These are phyloP conservation scores for Aspergillus proliferans DNA, from an alignment of 2,329 filamentous ascomycete species.

Conservation along the genomic window DNA sequence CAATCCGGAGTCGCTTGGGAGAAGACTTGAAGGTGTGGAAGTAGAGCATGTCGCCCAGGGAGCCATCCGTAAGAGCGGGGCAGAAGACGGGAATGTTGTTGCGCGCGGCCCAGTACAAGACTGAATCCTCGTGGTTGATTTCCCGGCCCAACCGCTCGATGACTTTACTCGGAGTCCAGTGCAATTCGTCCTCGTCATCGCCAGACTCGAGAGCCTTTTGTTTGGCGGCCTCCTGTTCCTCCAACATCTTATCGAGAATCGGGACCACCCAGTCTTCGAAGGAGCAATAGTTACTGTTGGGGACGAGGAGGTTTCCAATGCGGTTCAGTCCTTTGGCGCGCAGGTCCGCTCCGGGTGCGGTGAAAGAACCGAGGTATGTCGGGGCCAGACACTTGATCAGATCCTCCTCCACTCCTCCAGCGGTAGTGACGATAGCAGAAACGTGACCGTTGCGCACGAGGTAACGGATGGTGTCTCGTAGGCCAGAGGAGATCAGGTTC, in stretches of 20 bases:
- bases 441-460: conserved; percentile 89
- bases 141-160: conserved; percentile 86
- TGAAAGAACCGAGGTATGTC: conserved; percentile 88
- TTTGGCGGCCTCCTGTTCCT: conserved; percentile 80
- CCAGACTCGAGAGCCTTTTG: conserved; percentile 41
- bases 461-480: conserved; percentile 85
- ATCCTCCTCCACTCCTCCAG: conserved; percentile 93
- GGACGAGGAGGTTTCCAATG: conserved; percentile 91
- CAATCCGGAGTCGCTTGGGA: conserved; percentile 72
- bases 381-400: conserved; percentile 96
- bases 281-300: conserved; percentile 93
- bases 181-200: conserved; percentile 58
- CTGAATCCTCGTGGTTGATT: conserved; percentile 84
- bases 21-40: conserved; percentile 94
- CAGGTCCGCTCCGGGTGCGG: conserved; percentile 66
- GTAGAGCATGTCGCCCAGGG: conserved; percentile 95
- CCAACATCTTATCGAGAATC: conserved; percentile 88
- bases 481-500: conserved; percentile 92
- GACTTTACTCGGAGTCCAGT: conserved; percentile 91
- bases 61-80: conserved; percentile 90
- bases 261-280: conserved; percentile 98
- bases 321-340: conserved; percentile 85
- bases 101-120: conserved; percentile 96
- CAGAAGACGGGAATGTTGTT: conserved; percentile 97
- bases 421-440: conserved; percentile 88